These are phyloP conservation scores for Murraya koenigii DNA, from an alignment of 345 rosid genomes.

Conservation along the genomic window DNA sequence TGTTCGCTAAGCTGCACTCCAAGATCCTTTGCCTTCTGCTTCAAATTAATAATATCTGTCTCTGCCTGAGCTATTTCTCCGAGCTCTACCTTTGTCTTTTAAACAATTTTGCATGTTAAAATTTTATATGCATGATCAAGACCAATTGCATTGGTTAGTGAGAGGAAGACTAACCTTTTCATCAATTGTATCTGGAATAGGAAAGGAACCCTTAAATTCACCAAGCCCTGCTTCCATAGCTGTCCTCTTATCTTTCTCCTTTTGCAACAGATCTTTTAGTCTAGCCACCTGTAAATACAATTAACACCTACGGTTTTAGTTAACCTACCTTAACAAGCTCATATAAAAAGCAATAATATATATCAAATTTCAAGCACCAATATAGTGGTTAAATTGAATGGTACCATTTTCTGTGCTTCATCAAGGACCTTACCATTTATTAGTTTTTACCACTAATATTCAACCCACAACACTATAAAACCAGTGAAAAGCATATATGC, in stretches of 20 bases:
- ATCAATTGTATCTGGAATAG: slow-evolving; percentile 40
- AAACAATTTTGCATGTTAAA: slow-evolving; percentile 26
- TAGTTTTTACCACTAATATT: neutral
- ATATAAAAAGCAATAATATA: neutral
- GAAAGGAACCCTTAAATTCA: slow-evolving; percentile 34
- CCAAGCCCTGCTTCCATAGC: slow-evolving; percentile 66
- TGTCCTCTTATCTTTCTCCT: slow-evolving; percentile 60
- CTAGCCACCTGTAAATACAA: slow-evolving; percentile 62
- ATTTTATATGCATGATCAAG: slow-evolving; percentile 14
- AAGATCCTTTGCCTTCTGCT: slow-evolving; percentile 61
- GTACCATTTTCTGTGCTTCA: neutral
- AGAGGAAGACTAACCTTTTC: slow-evolving; percentile 51
- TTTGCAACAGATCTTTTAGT: slow-evolving; percentile 73
- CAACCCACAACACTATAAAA: neutral
- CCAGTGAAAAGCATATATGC: neutral
- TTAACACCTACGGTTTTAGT: neutral
- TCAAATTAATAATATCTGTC: slow-evolving; percentile 57
- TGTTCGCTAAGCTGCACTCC: slow-evolving; percentile 44
- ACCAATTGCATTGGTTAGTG: slow-evolving; percentile 9
- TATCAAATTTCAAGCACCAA: neutral
- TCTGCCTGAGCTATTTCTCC: slow-evolving; percentile 64
- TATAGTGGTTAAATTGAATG: neutral
- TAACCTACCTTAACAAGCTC: neutral
- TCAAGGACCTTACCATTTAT: neutral
- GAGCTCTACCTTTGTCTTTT: slow-evolving; percentile 58